Conservation (phyloP, 306 rosid species). For the Castanea sativa region DNA sequence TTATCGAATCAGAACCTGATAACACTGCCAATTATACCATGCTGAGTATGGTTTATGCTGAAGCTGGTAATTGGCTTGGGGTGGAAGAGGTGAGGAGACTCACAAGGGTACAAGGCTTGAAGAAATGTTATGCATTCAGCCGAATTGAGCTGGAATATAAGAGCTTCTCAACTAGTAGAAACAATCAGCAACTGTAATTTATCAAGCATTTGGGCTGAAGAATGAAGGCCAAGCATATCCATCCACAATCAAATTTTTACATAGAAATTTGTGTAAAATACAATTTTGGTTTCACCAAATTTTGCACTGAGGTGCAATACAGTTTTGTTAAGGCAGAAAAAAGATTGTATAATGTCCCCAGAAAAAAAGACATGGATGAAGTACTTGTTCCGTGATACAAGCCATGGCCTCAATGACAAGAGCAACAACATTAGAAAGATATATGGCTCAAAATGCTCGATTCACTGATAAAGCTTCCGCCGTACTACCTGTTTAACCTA, state of each 20-base stretch:
- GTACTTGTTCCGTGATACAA: constrained; percentile 92
- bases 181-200: no score
- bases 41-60: constrained; percentile 54
- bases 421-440: constrained; percentile 89
- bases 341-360: background rate
- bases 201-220: no score
- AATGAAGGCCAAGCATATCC: no score
- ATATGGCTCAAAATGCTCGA: constrained; percentile 91
- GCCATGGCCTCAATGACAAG: constrained; percentile 98
- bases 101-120: constrained; percentile 44
- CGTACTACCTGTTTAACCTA: constrained; percentile 76
- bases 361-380: background rate
- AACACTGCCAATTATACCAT: constrained; percentile 51
- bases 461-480: constrained; percentile 94
- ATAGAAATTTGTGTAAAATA: no score
- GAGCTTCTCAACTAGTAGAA: background rate
- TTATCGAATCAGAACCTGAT: constrained; percentile 53
- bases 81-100: constrained; percentile 41
- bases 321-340: background rate
- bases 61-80: constrained; percentile 53
- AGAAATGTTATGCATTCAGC: constrained; percentile 56
- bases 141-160: constrained; percentile 33
- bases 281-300: no score
- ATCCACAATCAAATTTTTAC: no score
- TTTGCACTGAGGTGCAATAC: no score